Percentiles rank a stretch among this genome's conserved stretches.
Evolutionary conservation across 768 basidiomycete species (phyloP).

Genomic region (Albatrellus ellisii): DNA sequence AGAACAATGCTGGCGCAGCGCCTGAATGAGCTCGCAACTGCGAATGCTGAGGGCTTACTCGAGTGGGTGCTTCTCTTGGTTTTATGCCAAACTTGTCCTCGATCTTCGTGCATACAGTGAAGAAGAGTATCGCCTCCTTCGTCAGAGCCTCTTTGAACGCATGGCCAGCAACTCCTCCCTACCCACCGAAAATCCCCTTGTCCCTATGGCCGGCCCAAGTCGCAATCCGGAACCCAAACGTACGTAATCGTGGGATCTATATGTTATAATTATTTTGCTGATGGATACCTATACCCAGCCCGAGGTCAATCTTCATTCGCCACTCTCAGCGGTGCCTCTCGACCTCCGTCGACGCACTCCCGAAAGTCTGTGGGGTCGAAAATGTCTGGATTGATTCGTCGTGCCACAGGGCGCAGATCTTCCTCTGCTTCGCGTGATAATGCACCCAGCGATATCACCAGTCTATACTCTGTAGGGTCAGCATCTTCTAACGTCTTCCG

Average conservation of each 20-base stretch:
- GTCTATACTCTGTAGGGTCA: constrained; percentile 18
- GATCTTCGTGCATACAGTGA: constrained; percentile 33
- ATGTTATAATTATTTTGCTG: neutral
- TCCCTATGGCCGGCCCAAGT: constrained; percentile 31
- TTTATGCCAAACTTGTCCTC: neutral
- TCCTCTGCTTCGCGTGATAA: constrained; percentile 14
- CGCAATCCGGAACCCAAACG: constrained; percentile 3
- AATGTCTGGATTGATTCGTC: constrained; percentile 23
- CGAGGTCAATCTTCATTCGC: neutral
- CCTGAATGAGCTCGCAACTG: constrained; percentile 66
- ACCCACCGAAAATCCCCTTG: constrained; percentile 49
- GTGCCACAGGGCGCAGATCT: constrained; percentile 20
- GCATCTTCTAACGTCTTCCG: constrained; percentile 13
- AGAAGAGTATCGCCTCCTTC: constrained; percentile 74
- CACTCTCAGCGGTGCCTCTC: constrained; percentile 6
- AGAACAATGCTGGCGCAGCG: constrained; percentile 72
- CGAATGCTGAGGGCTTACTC: constrained; percentile 70
- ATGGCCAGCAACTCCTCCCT: constrained; percentile 44
- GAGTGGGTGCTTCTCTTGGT: constrained; percentile 33
- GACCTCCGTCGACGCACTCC: constrained; percentile 9
- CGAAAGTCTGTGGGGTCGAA: constrained; percentile 20
- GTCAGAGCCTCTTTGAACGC: constrained; percentile 77
- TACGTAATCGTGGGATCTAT: neutral
- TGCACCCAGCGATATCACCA: constrained; percentile 17
- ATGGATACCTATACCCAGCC: neutral